A percentile compares a stretch with the other conserved stretches of the same genome.
Evolutionary conservation across 805 yeast genomes (phyloP).

Genomic region (Brettanomyces custersianus): DNA sequence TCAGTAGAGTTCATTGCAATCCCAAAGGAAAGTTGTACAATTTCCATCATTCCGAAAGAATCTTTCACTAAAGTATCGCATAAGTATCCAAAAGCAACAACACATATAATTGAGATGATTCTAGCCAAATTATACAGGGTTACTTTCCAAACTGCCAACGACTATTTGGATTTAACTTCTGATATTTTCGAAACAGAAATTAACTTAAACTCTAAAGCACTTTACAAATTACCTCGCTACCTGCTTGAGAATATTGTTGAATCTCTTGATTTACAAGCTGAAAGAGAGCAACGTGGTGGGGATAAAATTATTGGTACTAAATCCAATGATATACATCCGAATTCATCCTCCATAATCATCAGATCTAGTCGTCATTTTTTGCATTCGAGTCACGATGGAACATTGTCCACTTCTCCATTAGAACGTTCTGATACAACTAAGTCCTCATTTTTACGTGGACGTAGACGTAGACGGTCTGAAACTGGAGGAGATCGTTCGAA

Average conservation of each 20-base stretch:
- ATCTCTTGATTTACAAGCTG: constrained; percentile 5
- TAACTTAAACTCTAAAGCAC: constrained; percentile 42
- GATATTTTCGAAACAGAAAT: constrained; percentile 76
- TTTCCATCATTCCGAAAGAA: constrained; percentile 83
- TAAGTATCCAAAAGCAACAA: constrained; percentile 80
- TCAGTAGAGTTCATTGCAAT: constrained; percentile 48
- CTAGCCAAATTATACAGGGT: constrained; percentile 80
- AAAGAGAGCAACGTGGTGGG: background rate
- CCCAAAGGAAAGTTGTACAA: constrained; percentile 68
- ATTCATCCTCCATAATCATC: background rate
- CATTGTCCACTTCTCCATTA: background rate
- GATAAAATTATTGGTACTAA: background rate
- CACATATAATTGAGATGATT: constrained; percentile 91
- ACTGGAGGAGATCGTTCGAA: background rate
- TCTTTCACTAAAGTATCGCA: constrained; percentile 66
- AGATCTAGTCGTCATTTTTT: constrained; percentile 1
- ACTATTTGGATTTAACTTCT: constrained; percentile 73
- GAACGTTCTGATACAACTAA: background rate
- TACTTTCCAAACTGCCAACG: constrained; percentile 83
- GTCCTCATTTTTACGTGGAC: no score
- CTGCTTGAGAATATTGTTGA: constrained; percentile 32
- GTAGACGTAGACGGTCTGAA: background rate
- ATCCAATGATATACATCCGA: background rate
- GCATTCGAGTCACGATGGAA: background rate
- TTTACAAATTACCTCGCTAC: constrained; percentile 52